A percentile compares a stretch with the other conserved stretches of the same genome.
Evolutionary conservation across 768 basidiomycete genomes (phyloP).

Genomic region (Boletus vermiculosoides): DNA sequence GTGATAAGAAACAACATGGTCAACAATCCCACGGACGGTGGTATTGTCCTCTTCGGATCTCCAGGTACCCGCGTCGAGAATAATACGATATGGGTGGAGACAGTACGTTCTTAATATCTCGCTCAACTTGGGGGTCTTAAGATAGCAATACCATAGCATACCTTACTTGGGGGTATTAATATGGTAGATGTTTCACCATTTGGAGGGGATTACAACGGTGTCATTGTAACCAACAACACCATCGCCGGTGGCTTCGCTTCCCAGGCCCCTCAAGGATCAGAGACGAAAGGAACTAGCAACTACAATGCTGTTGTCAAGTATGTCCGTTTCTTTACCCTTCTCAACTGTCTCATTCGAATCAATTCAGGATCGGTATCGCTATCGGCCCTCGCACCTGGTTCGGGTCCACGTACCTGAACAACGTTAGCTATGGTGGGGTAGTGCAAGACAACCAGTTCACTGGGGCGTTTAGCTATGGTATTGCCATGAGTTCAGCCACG

Average conservation of each 20-base stretch:
- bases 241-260: constrained; percentile 72
- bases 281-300: constrained; percentile 53
- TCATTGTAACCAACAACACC: constrained; percentile 63
- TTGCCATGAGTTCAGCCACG: constrained; percentile 59
- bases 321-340: constrained; percentile 20
- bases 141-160: constrained; percentile 43
- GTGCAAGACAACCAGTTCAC: constrained; percentile 58
- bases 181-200: constrained; percentile 72
- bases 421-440: constrained; percentile 51
- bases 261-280: constrained; percentile 36
- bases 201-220: constrained; percentile 61
- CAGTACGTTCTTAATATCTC: constrained; percentile 40
- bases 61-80: constrained; percentile 73
- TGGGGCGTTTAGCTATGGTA: constrained; percentile 72
- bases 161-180: constrained; percentile 74
- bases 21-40: constrained; percentile 74
- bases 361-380: constrained; percentile 72
- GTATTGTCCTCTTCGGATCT: constrained; percentile 74
- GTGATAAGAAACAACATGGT: constrained; percentile 67
- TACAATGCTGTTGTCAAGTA: constrained; percentile 71
- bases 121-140: neutral
- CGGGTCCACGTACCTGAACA: constrained; percentile 52
- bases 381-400: constrained; percentile 80
- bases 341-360: constrained; percentile 6
- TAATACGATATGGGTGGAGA: constrained; percentile 72